Base-by-base conservation (phyloP, 768 basidiomycete genomes). In the Hortiboletus campestris region DNA sequence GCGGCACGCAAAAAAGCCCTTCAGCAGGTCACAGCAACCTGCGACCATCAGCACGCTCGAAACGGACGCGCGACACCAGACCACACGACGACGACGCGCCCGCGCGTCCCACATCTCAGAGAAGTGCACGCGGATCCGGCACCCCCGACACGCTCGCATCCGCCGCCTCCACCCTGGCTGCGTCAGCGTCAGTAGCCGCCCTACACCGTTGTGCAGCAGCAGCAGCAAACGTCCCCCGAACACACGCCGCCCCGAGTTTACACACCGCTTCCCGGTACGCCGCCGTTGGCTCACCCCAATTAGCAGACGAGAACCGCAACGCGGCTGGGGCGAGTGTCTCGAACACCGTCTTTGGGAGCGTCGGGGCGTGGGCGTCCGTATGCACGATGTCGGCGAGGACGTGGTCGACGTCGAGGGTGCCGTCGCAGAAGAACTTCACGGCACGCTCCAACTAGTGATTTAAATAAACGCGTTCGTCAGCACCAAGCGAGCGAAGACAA, bases 371-470 rank as follows among this genome's bases (percentile, higher is more conserved):
- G 25, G 25, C 10, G 41, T 7, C 17, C 25, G 25, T 52, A 43
- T 16, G 13, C 28, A 9, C 5, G 20, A 38, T 38, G 6, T 46
- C 29, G 2, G 16, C 38, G 7, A 53, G 52, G 20, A 53, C n/a
- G 9, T 20, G 44, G 20, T 53, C 38, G 20, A 54, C 40, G 25
- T 42, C 39, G n/a, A 48, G 25, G 14, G 40, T 48, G n/a, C 46
- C 40, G 22, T 48, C 25, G 32, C 46, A 32, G 19, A 54, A 42
- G 13, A 42, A 48, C 9, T n/a, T 16, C 10, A 54, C 10, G 6
- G 53, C 53, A 25, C 40, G 53, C n/a, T 54, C 53, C 32, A 54
- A 16, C 53, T 54, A 19, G 17, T 2, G 25, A n/a, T n/a, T n/a
- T n/a, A n/a, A n/a, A n/a, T 2, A 11, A 14, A 11, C 29, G 8